Evolutionary conservation across 441 rosid species (phyloP).

Genomic region (Hura crepitans): DNA sequence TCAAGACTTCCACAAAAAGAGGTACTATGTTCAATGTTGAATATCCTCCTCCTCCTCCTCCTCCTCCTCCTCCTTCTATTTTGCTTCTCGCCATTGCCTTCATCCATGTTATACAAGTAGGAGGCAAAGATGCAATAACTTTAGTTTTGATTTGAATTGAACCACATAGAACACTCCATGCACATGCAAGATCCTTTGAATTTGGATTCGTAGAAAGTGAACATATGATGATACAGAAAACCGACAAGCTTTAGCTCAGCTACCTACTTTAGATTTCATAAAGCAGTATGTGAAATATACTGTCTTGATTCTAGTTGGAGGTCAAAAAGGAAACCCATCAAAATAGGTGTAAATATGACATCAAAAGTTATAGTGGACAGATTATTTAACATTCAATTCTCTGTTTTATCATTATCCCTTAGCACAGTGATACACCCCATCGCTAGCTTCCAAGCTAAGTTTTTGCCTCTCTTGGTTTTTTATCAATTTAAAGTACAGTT

Average conservation of each 20-base stretch:
- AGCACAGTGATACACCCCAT: neutral
- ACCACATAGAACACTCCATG: neutral
- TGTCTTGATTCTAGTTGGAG: constrained; percentile 1
- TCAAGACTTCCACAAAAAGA: constrained; percentile 10
- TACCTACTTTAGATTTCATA: neutral
- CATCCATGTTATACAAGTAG: neutral
- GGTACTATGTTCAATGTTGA: neutral
- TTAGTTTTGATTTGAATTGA: neutral
- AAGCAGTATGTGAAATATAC: neutral
- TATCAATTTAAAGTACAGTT: too few species aligned
- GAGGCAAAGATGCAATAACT: neutral
- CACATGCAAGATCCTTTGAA: neutral
- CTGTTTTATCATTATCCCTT: constrained; percentile 10
- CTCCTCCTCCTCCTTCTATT: neutral
- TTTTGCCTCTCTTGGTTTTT: neutral
- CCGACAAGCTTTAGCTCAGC: constrained; percentile 3
- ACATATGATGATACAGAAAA: constrained; percentile 4
- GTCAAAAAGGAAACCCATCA: constrained; percentile 2
- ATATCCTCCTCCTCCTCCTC: too few species aligned
- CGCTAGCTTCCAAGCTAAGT: constrained; percentile 27
- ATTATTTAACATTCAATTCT: constrained; percentile 8
- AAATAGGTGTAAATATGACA: constrained; percentile 13
- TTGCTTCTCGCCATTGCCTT: neutral
- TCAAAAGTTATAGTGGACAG: constrained; percentile 1
- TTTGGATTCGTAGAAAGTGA: neutral